Evolutionary conservation across 805 yeast genomes (phyloP).

Genomic region (Saccharomycopsis selenospora): DNA sequence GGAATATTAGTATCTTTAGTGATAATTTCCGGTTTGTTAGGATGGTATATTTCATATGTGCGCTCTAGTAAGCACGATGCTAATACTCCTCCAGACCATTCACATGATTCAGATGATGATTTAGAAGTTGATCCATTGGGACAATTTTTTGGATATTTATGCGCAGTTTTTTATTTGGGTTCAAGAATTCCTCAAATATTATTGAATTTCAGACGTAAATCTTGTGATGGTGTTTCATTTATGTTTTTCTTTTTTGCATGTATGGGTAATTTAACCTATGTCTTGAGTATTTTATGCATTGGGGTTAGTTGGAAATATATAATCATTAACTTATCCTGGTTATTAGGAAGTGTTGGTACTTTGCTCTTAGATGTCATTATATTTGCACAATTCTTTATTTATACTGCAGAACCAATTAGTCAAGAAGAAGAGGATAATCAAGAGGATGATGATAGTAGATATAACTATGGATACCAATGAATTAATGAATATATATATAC

Average conservation of each 20-base stretch:
- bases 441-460: conserved; percentile 24
- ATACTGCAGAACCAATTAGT: conserved; percentile 35
- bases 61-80: conserved; percentile 31
- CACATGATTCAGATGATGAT: conserved; percentile 34
- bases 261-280: conserved; percentile 87
- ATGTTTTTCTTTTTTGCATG: conserved; percentile 93
- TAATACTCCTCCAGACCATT: conserved; percentile 22
- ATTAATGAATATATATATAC: too few relatives aligned
- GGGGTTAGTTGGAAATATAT: conserved; percentile 65
- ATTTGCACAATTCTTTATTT: conserved; percentile 77
- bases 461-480: too few relatives aligned
- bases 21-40: conserved; percentile 77
- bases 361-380: conserved; percentile 75
- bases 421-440: conserved; percentile 22
- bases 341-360: conserved; percentile 87
- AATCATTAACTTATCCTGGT: conserved; percentile 83
- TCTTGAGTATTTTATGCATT: conserved; percentile 72
- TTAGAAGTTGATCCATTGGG: conserved; percentile 68
- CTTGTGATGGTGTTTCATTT: conserved; percentile 92
- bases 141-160: conserved; percentile 76
- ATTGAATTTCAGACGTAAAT: conserved; percentile 76
- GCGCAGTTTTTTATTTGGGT: conserved; percentile 72
- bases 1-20: conserved; percentile 41
- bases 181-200: conserved; percentile 90
- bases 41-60: conserved; percentile 70